Percentiles rank a stretch among this genome's conserved stretches.
Evolutionary conservation across 176 grass and related monocot species (phyloP).

Genomic region (Chloris gayana): DNA sequence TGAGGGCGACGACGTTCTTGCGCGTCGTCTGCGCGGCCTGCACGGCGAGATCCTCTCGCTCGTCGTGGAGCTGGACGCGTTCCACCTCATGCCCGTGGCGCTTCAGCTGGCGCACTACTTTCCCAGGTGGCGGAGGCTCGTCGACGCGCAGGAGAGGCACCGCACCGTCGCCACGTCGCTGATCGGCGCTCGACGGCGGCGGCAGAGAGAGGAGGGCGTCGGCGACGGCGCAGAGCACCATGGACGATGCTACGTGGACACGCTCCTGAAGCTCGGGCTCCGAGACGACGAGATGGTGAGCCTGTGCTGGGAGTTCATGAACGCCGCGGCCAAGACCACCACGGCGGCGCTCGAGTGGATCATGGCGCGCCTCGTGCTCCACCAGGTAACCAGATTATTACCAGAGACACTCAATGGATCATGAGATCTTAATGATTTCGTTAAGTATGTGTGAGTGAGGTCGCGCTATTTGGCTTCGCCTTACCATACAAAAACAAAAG

Average conservation of each 20-base stretch:
- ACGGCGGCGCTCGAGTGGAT: constrained; percentile 37
- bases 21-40: not conserved
- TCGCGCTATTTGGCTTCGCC: no score
- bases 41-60: constrained; percentile 37
- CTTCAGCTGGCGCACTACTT: constrained; percentile 14
- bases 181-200: not conserved
- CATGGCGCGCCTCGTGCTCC: constrained; percentile 36
- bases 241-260: constrained; percentile 33
- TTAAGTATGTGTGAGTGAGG: no score
- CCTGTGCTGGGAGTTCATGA: constrained; percentile 54
- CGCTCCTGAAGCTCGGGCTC: constrained; percentile 17
- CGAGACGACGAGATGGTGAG: constrained; percentile 28
- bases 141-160: not conserved
- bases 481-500: no score
- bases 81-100: constrained; percentile 20
- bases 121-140: not conserved
- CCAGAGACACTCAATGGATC: no score
- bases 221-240: not conserved
- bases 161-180: not conserved
- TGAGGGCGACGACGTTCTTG: not conserved
- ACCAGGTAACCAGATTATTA: constrained; percentile 6
- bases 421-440: no score
- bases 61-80: constrained; percentile 18
- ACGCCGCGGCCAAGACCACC: constrained; percentile 33
- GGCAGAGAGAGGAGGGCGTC: not conserved